Percentiles rank a stretch among this genome's conserved stretches.
Evolutionary conservation across 176 grass and related monocot species (phyloP).

Genomic region (Musa troglodytarum): DNA sequence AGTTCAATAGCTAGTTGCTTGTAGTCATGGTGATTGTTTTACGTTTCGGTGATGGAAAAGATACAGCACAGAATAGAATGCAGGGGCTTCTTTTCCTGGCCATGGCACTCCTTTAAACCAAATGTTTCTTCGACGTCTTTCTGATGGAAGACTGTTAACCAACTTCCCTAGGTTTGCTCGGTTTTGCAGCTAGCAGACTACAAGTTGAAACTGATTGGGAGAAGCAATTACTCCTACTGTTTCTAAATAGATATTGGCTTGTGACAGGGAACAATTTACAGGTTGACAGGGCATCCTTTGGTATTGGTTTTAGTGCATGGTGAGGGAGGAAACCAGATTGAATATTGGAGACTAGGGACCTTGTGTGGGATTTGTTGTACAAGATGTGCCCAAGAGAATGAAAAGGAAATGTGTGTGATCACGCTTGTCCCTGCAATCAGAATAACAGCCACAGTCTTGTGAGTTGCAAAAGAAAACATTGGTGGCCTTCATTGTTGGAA

Average conservation of each 20-base stretch:
- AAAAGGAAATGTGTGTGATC: no score
- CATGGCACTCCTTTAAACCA: not conserved
- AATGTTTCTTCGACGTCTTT: not conserved
- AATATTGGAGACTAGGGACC: no score
- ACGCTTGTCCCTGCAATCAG: no score
- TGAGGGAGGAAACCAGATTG: no score
- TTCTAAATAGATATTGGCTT: not conserved
- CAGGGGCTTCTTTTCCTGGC: not conserved
- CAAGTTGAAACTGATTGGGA: not conserved
- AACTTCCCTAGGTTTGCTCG: conserved; percentile 1
- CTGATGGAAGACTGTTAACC: conserved; percentile 1
- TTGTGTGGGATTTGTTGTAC: no score
- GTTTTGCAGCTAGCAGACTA: not conserved
- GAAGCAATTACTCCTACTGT: not conserved
- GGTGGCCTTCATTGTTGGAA: no score
- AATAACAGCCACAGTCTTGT: no score
- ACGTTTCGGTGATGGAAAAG: conserved; percentile 7
- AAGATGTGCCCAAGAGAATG: no score
- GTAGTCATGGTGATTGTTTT: not conserved
- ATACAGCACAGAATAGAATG: not conserved
- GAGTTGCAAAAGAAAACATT: no score
- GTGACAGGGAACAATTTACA: not conserved
- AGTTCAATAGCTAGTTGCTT: conserved; percentile 6
- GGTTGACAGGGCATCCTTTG: no score
- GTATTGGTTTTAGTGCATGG: no score